Percentiles rank a stretch among this genome's conserved stretches.
phyloP scores from a whole-genome alignment of 192 early-diverging fungal genomes.

The Coemansia sp. region DNA sequence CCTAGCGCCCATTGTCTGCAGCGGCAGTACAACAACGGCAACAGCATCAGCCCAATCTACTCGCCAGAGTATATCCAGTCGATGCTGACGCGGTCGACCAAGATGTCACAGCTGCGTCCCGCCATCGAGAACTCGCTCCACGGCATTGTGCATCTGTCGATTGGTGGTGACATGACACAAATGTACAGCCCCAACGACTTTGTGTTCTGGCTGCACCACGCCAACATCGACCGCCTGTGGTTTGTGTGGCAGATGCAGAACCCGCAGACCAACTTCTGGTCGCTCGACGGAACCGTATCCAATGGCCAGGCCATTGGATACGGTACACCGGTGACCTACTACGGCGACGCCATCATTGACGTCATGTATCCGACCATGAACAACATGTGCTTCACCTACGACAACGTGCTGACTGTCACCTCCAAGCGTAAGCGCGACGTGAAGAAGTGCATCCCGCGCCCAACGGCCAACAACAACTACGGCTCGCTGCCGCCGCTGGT shows the following conservation, averaged over 20 bases:
- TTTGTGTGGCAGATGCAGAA: slow-evolving; percentile 54
- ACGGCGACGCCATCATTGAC: slow-evolving; percentile 27
- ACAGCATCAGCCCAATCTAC: slow-evolving; percentile 40
- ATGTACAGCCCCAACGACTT: slow-evolving; percentile 56
- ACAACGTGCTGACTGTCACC: slow-evolving; percentile 31
- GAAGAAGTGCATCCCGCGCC: slow-evolving; percentile 45
- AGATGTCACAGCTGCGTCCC: slow-evolving; percentile 47
- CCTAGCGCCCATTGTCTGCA: slow-evolving; percentile 45
- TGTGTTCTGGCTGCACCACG: slow-evolving; percentile 57
- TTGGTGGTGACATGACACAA: slow-evolving; percentile 55
- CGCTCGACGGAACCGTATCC: slow-evolving; percentile 30
- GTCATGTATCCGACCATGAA: slow-evolving; percentile 38
- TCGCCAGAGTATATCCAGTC: slow-evolving; percentile 52
- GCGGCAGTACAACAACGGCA: slow-evolving; percentile 53
- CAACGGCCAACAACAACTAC: not conserved
- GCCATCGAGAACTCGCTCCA: slow-evolving; percentile 51
- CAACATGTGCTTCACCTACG: slow-evolving; percentile 53
- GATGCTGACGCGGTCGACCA: slow-evolving; percentile 35
- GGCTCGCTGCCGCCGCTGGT: slow-evolving; percentile 27
- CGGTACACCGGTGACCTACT: slow-evolving; percentile 22
- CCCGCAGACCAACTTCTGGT: slow-evolving; percentile 44
- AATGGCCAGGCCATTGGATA: slow-evolving; percentile 18
- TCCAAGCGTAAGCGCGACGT: slow-evolving; percentile 35
- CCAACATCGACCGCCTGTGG: slow-evolving; percentile 58
- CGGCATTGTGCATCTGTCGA: slow-evolving; percentile 40